Base-by-base conservation (phyloP, 441 rosid genomes). In the Arabidopsis hybrid region DNA sequence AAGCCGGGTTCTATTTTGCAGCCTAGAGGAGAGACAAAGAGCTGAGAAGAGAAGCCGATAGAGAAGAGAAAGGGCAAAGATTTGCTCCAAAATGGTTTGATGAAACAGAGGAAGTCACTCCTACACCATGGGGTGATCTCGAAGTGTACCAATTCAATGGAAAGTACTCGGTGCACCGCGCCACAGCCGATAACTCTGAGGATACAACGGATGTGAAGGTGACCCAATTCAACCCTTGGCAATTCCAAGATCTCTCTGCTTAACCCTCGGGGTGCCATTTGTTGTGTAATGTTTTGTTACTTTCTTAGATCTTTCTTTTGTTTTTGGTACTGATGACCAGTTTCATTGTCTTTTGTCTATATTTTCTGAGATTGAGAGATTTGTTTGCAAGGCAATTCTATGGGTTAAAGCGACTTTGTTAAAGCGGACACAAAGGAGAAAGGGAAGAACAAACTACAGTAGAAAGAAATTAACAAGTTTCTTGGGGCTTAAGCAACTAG, bases 71-170 rank as follows among this genome's bases (percentile, higher is more conserved):
- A 67, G 88, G 88, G 29, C 87, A 89, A 43, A 79, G 83, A 46
- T 93, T 88, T 61, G 72, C 80, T 21, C 91, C 99, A 8, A 85
- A 82, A 85, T 93, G 99, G 99, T 95, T 95, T 59, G 90, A 93
- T 77, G 78, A 73, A 69, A 90, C 95, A 0, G 79, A 80, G 39
- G 98, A 95, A 69, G 79, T 87, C 38, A 82, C 86, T 34, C 84
- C 94, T 6, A 95, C 99, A 12, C 98, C 97, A n/a, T 95, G 99
- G 99, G 99, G 99, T 0, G 97, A 95, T 74, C 77, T 95, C 68
- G 97, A 91, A 83, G 88, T 95, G 14, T 95, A 91, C 81, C 84
- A 67, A 64, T 93, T 77, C 88, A 95, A 93, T 34, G 95, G 93
- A 56, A 95, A 88, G 73, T 95, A 95, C 66, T 49, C 65, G 0